Conservation (phyloP, 1,284 basidiomycete species). For the Polyporus tsugae region DNA sequence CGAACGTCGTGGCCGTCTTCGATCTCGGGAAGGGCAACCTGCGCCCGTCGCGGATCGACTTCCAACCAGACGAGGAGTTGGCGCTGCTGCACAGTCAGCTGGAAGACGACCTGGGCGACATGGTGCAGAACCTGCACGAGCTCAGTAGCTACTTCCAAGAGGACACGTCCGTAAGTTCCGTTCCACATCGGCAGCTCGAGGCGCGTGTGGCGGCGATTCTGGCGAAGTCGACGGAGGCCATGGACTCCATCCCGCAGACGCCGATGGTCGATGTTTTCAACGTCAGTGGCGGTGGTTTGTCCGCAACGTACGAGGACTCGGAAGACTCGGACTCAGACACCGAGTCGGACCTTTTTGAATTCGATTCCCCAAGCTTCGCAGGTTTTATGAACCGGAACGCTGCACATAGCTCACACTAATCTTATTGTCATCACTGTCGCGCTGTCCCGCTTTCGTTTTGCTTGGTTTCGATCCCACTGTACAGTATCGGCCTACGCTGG, state of each 20-base stretch:
- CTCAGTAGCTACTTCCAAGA: conserved; percentile 89
- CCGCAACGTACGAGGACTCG: conserved; percentile 31
- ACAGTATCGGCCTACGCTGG: neutral
- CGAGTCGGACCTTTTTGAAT: conserved; percentile 32
- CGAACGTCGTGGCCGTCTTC: conserved; percentile 85
- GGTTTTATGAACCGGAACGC: conserved; percentile 21
- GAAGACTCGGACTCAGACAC: conserved; percentile 30
- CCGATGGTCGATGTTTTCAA: conserved; percentile 82
- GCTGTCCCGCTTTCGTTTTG: conserved; percentile 8
- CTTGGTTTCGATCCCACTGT: conserved; percentile 2
- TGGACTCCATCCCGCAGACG: conserved; percentile 70
- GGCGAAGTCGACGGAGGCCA: conserved; percentile 71
- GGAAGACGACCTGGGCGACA: conserved; percentile 77
- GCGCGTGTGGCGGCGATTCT: conserved; percentile 82
- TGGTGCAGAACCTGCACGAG: conserved; percentile 88
- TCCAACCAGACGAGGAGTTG: conserved; percentile 59
- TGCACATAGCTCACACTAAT: conserved; percentile 28
- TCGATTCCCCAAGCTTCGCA: conserved; percentile 34
- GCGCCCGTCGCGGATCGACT: conserved; percentile 77
- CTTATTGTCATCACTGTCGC: conserved; percentile 12
- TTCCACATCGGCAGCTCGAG: conserved; percentile 60
- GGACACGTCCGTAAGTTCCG: conserved; percentile 42
- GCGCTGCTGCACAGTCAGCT: conserved; percentile 48
- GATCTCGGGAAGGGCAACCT: conserved; percentile 81
- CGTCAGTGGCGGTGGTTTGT: conserved; percentile 51